Conservation (phyloP, 2,329 filamentous ascomycete species). For the Hypocrella siamensis region DNA sequence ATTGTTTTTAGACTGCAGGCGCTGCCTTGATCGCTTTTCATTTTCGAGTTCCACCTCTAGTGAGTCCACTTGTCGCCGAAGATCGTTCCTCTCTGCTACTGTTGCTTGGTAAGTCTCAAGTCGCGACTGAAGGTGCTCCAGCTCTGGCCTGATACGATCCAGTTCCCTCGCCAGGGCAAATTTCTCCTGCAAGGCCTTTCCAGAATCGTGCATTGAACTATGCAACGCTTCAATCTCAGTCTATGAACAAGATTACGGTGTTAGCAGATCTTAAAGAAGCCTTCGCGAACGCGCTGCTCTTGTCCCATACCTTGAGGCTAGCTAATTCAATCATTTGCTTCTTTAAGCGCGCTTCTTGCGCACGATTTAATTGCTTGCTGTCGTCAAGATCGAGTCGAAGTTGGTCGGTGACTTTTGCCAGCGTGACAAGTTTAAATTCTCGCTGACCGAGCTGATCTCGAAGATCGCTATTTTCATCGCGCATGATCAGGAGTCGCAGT, state of each 20-base stretch:
- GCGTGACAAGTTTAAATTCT: constrained; percentile 39
- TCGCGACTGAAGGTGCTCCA: constrained; percentile 40
- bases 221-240: constrained; percentile 57
- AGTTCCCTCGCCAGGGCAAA: constrained; percentile 35
- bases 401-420: constrained; percentile 23
- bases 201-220: constrained; percentile 50
- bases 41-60: constrained; percentile 71
- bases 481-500: constrained; percentile 53
- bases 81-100: constrained; percentile 61
- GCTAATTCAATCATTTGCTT: constrained; percentile 31
- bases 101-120: constrained; percentile 47
- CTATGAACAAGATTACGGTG: constrained; percentile 25
- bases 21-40: constrained; percentile 36
- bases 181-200: constrained; percentile 49
- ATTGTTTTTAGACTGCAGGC: constrained; percentile 13
- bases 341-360: constrained; percentile 31
- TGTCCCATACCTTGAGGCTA: constrained; percentile 27
- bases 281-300: too few relatives aligned
- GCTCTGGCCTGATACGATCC: constrained; percentile 34
- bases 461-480: constrained; percentile 57
- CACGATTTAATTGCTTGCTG: constrained; percentile 23
- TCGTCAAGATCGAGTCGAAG: constrained; percentile 25
- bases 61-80: constrained; percentile 64
- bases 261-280: too few relatives aligned
- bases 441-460: constrained; percentile 45